Percentiles rank a stretch among this genome's conserved stretches.
Evolutionary conservation across 108 stramenopile species (phyloP).

Genomic region (Cylindrotheca fusiformis): DNA sequence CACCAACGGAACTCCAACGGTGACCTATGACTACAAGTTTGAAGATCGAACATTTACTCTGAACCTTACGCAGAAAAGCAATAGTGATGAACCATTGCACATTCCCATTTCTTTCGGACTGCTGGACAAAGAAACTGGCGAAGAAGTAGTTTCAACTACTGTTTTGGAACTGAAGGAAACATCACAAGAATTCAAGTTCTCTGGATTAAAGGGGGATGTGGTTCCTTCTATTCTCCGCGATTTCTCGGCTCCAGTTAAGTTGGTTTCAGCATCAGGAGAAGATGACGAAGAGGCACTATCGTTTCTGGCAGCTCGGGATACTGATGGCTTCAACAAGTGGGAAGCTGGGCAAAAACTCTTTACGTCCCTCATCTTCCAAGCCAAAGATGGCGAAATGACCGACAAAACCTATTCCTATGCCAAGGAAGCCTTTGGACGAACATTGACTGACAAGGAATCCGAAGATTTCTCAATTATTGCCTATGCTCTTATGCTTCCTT

Average conservation of each 20-base stretch:
- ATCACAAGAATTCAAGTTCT: slow-evolving; percentile 84
- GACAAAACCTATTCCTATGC: slow-evolving; percentile 43
- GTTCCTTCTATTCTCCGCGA: slow-evolving; percentile 88
- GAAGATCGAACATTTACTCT: slow-evolving; percentile 64
- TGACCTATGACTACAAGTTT: slow-evolving; percentile 55
- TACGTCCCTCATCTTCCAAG: slow-evolving; percentile 60
- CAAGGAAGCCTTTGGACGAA: slow-evolving; percentile 56
- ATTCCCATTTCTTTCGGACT: slow-evolving; percentile 94
- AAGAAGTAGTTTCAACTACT: slow-evolving; percentile 74
- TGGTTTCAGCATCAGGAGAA: slow-evolving; percentile 47
- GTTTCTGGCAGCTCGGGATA: slow-evolving; percentile 84
- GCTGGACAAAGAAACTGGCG: slow-evolving; percentile 76
- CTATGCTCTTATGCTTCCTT: slow-evolving; percentile 81
- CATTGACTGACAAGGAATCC: slow-evolving; percentile 40
- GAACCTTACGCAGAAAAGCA: slow-evolving; percentile 51
- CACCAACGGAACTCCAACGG: slow-evolving; percentile 91
- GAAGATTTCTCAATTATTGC: slow-evolving; percentile 80
- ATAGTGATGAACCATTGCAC: slow-evolving; percentile 69
- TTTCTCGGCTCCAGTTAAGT: slow-evolving; percentile 94
- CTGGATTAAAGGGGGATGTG: slow-evolving; percentile 62
- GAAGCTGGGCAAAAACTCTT: slow-evolving; percentile 81
- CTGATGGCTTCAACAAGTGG: slow-evolving; percentile 93
- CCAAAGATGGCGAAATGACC: slow-evolving; percentile 26
- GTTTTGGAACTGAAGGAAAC: slow-evolving; percentile 85
- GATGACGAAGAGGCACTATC: slow-evolving; percentile 66